Percentiles rank a stretch among this genome's conserved stretches.
Evolutionary conservation across 2,329 filamentous ascomycete species (phyloP).

Genomic region (Stagonosporopsis cucurbitacearum): DNA sequence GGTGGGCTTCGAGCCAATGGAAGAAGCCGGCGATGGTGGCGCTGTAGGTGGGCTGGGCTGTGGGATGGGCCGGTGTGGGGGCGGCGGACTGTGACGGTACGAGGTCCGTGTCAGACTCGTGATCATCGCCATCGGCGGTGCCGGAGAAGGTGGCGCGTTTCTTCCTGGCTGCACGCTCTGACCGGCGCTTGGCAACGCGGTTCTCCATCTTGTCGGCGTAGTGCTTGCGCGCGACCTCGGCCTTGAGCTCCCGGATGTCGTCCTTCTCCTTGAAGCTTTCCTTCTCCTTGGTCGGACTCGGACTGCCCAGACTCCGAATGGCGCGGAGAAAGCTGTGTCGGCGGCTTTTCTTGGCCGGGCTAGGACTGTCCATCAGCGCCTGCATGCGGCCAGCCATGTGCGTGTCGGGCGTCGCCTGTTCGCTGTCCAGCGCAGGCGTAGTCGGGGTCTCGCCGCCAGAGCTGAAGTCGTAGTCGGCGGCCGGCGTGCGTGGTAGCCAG

Average conservation of each 20-base stretch:
- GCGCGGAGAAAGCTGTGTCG: slow-evolving; percentile 43
- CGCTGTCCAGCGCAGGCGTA: slow-evolving; percentile 53
- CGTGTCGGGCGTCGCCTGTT: slow-evolving; percentile 52
- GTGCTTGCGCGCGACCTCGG: slow-evolving; percentile 42
- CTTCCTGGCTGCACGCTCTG: slow-evolving; percentile 28
- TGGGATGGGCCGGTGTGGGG: slow-evolving; percentile 16
- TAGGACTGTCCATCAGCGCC: slow-evolving; percentile 31
- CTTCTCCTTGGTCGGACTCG: slow-evolving; percentile 51
- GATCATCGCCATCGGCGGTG: slow-evolving; percentile 34
- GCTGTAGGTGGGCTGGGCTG: slow-evolving; percentile 27
- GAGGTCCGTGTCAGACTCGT: slow-evolving; percentile 36
- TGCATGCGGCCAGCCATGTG: slow-evolving; percentile 40
- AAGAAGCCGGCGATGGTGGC: slow-evolving; percentile 59
- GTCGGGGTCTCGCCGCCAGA: slow-evolving; percentile 59
- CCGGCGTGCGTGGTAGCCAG: slow-evolving; percentile 44
- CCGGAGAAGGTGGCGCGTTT: slow-evolving; percentile 27
- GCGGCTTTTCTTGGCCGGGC: slow-evolving; percentile 43
- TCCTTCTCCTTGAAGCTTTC: background rate
- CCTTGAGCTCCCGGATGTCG: slow-evolving; percentile 26
- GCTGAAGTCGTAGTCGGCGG: slow-evolving; percentile 52
- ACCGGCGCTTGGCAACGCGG: slow-evolving; percentile 45
- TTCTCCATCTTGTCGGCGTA: slow-evolving; percentile 50
- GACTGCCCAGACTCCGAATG: slow-evolving; percentile 31
- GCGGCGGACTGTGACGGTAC: slow-evolving; percentile 3
- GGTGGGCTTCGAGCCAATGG: slow-evolving; percentile 68